These are phyloP conservation scores for Pseudogymnoascus sp. DNA, from an alignment of 2,329 filamentous ascomycete genomes.

Conservation along the genomic window DNA sequence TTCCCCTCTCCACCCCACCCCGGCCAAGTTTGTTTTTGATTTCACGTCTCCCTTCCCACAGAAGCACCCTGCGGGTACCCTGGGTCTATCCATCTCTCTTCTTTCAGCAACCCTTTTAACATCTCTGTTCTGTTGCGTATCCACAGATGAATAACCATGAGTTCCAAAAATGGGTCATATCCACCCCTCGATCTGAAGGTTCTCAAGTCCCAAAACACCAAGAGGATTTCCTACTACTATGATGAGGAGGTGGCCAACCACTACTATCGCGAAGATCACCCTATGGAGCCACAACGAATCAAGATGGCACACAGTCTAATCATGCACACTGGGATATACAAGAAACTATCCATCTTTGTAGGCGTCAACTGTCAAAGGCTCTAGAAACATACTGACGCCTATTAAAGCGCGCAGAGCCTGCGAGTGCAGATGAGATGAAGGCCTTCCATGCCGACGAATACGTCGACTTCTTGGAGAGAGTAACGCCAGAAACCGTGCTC, in stretches of 20 bases:
- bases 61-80: neutral
- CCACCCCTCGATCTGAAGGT: neutral
- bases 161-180: neutral
- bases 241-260: slow-evolving; percentile 98
- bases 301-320: slow-evolving; percentile 92
- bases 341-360: slow-evolving; percentile 93
- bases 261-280: slow-evolving; percentile 94
- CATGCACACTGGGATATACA: slow-evolving; percentile 90
- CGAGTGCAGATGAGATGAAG: slow-evolving; percentile 79
- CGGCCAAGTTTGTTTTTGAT: neutral
- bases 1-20: neutral
- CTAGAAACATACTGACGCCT: neutral
- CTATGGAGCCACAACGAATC: slow-evolving; percentile 97
- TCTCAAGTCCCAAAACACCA: slow-evolving; percentile 29
- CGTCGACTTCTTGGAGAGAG: slow-evolving; percentile 87
- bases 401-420: slow-evolving; percentile 67
- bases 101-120: neutral
- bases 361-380: slow-evolving; percentile 32
- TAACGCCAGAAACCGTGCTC: slow-evolving; percentile 98
- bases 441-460: slow-evolving; percentile 94
- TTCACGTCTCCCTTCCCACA: neutral
- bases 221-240: slow-evolving; percentile 96
- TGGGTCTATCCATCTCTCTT: neutral
- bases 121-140: neutral
- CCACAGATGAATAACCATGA: neutral